Evolutionary conservation across 164 flowering plant species (phyloP), one percentile per base, ranked within the genome.

Genomic region (Protea cynaroides): DNA sequence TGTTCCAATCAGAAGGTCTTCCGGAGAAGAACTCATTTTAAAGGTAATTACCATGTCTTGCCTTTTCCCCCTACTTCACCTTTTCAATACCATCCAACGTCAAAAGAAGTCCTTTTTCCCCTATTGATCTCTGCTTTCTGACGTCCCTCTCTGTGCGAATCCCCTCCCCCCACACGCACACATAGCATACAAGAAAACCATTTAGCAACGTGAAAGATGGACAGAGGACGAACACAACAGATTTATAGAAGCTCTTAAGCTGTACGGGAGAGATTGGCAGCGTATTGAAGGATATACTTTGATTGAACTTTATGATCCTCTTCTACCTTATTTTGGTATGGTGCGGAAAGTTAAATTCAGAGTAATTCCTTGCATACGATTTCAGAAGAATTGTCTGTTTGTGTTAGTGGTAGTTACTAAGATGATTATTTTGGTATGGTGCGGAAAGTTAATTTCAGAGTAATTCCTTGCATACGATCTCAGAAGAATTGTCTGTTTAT

Each of bases 261-360:
- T 93, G 56, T 76, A 90, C 78, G 98, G 98, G 6, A 82, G 98
- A 72, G 96, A 90, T 68, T 93, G 98, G 98, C 97, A 88, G 78
- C 86, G 83, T n/a, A 90, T 93, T 9, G 97, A 93, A 93, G 98
- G 98, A 90, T 37, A 50, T 69, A 18, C 25, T 69, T 43, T 71
- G 17, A 15, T 15, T 18, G 19, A 40, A 50, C 68, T 9, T 7
- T 7, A 22, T 29, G 34, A 29, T 36, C 25, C 56, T 55, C 51
- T 25, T 18, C n/a, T 56, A 57, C 25, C 17, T 12, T 68, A 2
- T 47, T 11, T 54, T 56, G 60, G 40, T 67, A 55, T 25, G 24
- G 60, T 10, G 3, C 7, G 8, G 22, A 52, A 25, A 23, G 46
- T 21, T 6, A n/a, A 24, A 18, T 25, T 67, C 34, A 61, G 40